phyloP scores from a whole-genome alignment of 1,284 basidiomycete genomes.

The Moesziomyces parantarcticus region DNA sequence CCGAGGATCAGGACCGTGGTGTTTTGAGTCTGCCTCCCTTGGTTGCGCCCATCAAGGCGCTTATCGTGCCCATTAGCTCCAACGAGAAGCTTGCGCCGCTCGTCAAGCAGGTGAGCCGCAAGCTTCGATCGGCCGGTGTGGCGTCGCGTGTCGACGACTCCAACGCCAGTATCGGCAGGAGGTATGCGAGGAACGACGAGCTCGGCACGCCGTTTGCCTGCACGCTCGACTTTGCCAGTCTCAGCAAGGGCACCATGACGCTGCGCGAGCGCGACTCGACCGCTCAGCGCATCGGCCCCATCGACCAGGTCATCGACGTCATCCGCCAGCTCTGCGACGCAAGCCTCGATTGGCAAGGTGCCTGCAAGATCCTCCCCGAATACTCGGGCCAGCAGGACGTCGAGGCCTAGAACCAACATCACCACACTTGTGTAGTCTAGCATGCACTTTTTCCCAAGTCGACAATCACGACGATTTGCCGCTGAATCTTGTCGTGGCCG shows the following conservation, averaged over 20 bases:
- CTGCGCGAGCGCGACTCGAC: constrained; percentile 87
- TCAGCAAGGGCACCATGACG: constrained; percentile 69
- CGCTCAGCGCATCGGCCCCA: constrained; percentile 87
- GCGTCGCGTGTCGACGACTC: constrained; percentile 95
- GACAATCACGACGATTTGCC: too few relatives aligned
- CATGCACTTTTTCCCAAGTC: too few relatives aligned
- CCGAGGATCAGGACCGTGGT: constrained; percentile 73
- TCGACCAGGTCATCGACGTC: constrained; percentile 87
- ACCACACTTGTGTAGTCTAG: too few relatives aligned
- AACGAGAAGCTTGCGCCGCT: constrained; percentile 86
- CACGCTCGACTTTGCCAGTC: constrained; percentile 97
- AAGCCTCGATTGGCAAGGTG: constrained; percentile 78
- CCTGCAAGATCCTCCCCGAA: constrained; percentile 77
- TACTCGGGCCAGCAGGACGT: constrained; percentile 86
- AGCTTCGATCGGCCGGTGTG: constrained; percentile 86
- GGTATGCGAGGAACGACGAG: constrained; percentile 98
- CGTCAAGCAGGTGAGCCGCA: constrained; percentile 85
- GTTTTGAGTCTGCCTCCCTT: constrained; percentile 88
- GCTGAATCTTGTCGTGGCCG: too few relatives aligned
- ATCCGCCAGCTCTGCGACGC: constrained; percentile 71
- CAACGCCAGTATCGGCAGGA: constrained; percentile 91
- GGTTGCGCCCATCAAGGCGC: constrained; percentile 95
- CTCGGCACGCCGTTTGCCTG: constrained; percentile 96
- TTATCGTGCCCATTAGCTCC: constrained; percentile 93
- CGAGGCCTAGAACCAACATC: constrained; percentile 23